Base-by-base conservation (phyloP, 192 early-diverging fungal genomes). In the Umbelopsis vinacea region DNA sequence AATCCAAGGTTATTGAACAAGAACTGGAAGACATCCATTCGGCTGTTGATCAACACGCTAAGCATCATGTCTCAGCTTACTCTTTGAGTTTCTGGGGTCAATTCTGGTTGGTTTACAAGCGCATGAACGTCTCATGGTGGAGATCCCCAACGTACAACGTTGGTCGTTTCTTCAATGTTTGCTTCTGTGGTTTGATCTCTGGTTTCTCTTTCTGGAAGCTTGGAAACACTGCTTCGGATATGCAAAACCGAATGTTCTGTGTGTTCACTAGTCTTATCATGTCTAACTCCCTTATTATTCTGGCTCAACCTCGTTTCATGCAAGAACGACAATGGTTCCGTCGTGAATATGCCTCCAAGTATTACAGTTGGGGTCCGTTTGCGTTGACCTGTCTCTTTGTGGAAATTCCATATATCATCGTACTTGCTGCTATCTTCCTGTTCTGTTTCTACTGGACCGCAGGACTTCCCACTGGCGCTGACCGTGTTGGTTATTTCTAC, bases 161-260 rank as follows among this genome's bases (percentile, higher is more conserved):
- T 74, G 90, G 87, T n/a, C 83, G 86, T 60, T 46, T 87, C 22
- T 80, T 83, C 24, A 81, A 86, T 45, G 85, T 88, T 37, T 71
- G 86, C 48, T 71, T 89, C 33, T 74, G 77, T 57, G 88, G 83
- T 46, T 74, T 94, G 15, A 73, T 90, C n/a, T 82, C 89, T 73
- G 89, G 90, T 46, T 86, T 94, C 80, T 80, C 89, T 10, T 94
- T 89, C 79, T 89, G 82, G 80, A 85, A 89, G 52, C 81, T 91
- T 19, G 79, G 74, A 70, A 74, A 87, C 72, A 73, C 79, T 23
- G 72, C 84, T n/a, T 46, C 74, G 15, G 88, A 87, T 66, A 77
- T 91, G 71, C 83, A 85, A 69, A 86, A 87, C 81, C 86, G 87
- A 74, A 84, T 86, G 37, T 85, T 89, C 73, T 73, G 70, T 33